phyloP scores from a whole-genome alignment of 441 rosid genomes.

The Gossypium lobatum region DNA sequence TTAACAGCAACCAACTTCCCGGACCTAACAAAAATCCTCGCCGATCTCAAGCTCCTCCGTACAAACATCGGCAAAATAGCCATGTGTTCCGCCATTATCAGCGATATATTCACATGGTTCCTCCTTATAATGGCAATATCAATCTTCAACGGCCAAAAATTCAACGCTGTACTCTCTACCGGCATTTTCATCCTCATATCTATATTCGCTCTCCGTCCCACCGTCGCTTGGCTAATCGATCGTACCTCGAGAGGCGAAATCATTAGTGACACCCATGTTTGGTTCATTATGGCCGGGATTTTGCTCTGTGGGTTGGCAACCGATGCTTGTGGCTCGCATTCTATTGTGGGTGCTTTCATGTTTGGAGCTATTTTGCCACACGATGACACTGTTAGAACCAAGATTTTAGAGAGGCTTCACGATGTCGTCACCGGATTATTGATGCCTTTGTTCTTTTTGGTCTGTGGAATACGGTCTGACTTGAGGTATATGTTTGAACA shows the following conservation, averaged over 20 bases:
- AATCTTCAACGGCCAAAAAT: slow-evolving; percentile 17
- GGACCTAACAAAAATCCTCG: slow-evolving; percentile 53
- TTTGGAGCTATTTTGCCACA: slow-evolving; percentile 49
- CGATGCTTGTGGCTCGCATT: slow-evolving; percentile 40
- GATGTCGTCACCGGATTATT: slow-evolving; percentile 40
- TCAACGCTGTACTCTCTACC: slow-evolving; percentile 24
- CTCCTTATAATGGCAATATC: slow-evolving; percentile 22
- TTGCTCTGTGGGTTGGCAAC: slow-evolving; percentile 37
- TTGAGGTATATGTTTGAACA: not conserved
- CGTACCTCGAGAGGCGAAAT: slow-evolving; percentile 33
- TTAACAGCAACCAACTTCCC: slow-evolving; percentile 59
- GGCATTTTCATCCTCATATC: slow-evolving; percentile 23
- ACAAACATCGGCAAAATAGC: slow-evolving; percentile 56
- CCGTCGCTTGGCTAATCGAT: slow-evolving; percentile 30
- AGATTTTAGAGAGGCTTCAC: slow-evolving; percentile 41
- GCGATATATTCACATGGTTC: slow-evolving; percentile 54
- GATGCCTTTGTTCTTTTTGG: slow-evolving; percentile 48
- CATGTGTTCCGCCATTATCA: slow-evolving; percentile 46
- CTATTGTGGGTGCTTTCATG: slow-evolving; percentile 55
- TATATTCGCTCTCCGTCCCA: slow-evolving; percentile 31
- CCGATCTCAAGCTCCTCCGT: slow-evolving; percentile 71
- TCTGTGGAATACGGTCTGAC: slow-evolving; percentile 38
- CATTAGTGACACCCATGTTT: slow-evolving; percentile 36
- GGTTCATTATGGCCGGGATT: slow-evolving; percentile 40
- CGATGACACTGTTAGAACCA: slow-evolving; percentile 26